Conservation (phyloP, 345 rosid genomes). For the Sonneratia alba region DNA sequence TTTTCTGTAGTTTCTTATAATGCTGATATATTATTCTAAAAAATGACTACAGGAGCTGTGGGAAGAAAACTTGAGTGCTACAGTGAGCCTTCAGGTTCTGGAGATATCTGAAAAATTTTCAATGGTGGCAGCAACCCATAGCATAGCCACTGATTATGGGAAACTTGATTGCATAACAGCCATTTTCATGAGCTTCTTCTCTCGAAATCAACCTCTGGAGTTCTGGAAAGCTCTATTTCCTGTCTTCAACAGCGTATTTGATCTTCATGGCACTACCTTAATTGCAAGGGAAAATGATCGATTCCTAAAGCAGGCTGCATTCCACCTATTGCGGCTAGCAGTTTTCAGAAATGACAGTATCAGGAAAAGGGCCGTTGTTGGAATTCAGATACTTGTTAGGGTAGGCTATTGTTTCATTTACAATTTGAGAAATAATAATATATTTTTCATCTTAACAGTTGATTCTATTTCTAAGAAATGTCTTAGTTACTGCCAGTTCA, state of each 20-base stretch:
- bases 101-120: constrained; percentile 88
- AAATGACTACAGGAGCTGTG: constrained; percentile 75
- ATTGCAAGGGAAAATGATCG: constrained; percentile 99
- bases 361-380: constrained; percentile 88
- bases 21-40: neutral
- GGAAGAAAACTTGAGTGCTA: constrained; percentile 98
- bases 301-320: constrained; percentile 91
- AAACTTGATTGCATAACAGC: constrained; percentile 93
- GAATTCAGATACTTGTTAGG: constrained; percentile 89
- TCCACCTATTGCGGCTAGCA: constrained; percentile 92
- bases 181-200: constrained; percentile 76
- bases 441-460: constrained; percentile 7
- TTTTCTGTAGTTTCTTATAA: neutral
- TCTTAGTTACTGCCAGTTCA: neutral
- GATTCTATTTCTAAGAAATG: neutral
- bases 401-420: constrained; percentile 28
- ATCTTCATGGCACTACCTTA: constrained; percentile 90
- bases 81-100: constrained; percentile 96
- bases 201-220: constrained; percentile 82
- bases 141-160: constrained; percentile 92
- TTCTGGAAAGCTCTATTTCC: constrained; percentile 90
- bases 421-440: neutral
- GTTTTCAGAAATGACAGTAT: constrained; percentile 91
- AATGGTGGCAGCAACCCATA: constrained; percentile 73
- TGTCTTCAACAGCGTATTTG: constrained; percentile 62